phyloP scores from a whole-genome alignment of 2,329 filamentous ascomycete genomes.

The Penicillium capsulatum region DNA sequence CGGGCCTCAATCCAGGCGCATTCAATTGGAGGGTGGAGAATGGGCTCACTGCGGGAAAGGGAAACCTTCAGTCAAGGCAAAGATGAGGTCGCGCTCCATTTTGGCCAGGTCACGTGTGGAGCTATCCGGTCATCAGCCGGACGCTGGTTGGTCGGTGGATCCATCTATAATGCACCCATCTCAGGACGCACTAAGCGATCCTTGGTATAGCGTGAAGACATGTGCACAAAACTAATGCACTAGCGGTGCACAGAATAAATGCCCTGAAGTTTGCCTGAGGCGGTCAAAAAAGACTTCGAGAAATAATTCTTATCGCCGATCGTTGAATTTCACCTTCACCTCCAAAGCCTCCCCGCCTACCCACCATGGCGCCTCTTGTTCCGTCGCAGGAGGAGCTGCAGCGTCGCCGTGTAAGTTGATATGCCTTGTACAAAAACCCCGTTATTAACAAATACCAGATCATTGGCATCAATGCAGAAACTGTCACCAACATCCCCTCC shows the following conservation, averaged over 20 bases:
- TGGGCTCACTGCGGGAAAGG: constrained; percentile 28
- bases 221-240: background rate
- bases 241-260: constrained; percentile 18
- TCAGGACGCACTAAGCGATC: background rate
- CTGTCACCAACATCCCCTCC: constrained; percentile 80
- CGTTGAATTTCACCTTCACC: constrained; percentile 20
- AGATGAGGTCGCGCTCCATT: constrained; percentile 33
- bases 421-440: background rate
- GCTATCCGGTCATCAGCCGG: constrained; percentile 35
- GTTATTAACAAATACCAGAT: constrained; percentile 51
- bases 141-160: constrained; percentile 29
- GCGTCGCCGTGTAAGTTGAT: constrained; percentile 39
- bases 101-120: constrained; percentile 35
- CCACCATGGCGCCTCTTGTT: constrained; percentile 42
- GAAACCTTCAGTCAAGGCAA: constrained; percentile 29
- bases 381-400: constrained; percentile 43
- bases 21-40: constrained; percentile 30
- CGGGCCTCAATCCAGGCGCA: constrained; percentile 37
- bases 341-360: constrained; percentile 15
- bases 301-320: constrained; percentile 28
- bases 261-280: constrained; percentile 21
- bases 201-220: constrained; percentile 1
- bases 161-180: constrained; percentile 17
- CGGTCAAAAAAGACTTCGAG: constrained; percentile 31
- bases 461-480: constrained; percentile 83